These are phyloP conservation scores for Lolium rigidum DNA, from an alignment of 176 grass and related monocot species.

Conservation along the genomic window DNA sequence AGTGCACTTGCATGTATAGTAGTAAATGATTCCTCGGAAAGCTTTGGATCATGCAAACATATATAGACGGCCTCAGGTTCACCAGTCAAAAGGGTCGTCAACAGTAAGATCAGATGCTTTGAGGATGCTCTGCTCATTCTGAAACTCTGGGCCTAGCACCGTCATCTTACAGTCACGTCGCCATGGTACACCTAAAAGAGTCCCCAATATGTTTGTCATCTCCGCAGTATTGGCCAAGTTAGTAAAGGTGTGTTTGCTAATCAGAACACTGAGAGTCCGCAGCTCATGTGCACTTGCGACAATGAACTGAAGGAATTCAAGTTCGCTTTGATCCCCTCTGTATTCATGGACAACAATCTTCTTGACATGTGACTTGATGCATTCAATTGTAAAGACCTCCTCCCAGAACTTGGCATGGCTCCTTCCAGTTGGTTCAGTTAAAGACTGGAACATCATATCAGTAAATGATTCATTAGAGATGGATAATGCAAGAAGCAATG, in stretches of 20 bases:
- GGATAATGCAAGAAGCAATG: no score
- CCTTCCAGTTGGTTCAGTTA: background rate
- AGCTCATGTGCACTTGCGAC: background rate
- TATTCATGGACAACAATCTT: background rate
- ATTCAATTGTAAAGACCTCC: background rate
- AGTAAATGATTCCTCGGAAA: background rate
- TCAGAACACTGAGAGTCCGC: background rate
- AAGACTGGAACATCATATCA: conserved; percentile 13
- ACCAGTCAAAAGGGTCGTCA: background rate
- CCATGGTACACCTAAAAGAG: background rate
- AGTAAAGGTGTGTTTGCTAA: no score
- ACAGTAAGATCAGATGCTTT: conserved; percentile 18
- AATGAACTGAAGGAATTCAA: conserved; percentile 17
- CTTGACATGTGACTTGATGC: background rate
- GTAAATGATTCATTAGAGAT: no score
- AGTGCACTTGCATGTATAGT: background rate
- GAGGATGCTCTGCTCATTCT: background rate
- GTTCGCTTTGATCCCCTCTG: background rate
- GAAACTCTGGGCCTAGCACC: background rate
- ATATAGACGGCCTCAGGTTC: background rate
- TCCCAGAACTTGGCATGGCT: conserved; percentile 26
- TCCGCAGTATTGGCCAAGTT: no score
- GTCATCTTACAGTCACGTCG: background rate
- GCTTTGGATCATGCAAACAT: background rate
- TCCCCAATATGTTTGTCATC: background rate